Conservation (phyloP, 805 yeast species). For the Saccharomycopsis schoenii region DNA sequence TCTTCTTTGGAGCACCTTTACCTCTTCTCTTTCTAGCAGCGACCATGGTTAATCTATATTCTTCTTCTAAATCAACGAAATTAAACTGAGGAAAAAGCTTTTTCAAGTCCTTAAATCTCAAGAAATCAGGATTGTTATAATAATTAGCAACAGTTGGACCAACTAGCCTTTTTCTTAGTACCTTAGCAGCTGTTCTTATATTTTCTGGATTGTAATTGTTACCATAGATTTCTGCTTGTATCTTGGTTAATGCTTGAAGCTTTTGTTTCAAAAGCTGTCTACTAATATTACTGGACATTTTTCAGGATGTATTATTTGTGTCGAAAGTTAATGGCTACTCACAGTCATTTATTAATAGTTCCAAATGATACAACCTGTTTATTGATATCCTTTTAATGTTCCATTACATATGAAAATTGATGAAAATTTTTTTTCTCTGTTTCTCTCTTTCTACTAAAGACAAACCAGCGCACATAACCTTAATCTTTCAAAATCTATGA, state of each 20-base stretch:
- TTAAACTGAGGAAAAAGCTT: slow-evolving; percentile 38
- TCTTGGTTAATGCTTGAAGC: slow-evolving; percentile 29
- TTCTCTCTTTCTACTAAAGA: neutral
- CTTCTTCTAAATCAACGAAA: slow-evolving; percentile 60
- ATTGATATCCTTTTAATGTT: neutral
- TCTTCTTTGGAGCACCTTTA: slow-evolving; percentile 80
- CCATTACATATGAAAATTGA: neutral
- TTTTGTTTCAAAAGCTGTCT: slow-evolving; percentile 12
- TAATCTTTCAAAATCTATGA: neutral
- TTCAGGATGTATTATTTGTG: neutral
- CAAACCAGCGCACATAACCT: neutral
- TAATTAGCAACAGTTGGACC: slow-evolving; percentile 65
- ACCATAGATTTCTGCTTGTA: slow-evolving; percentile 59
- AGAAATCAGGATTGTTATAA: slow-evolving; percentile 66
- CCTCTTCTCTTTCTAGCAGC: slow-evolving; percentile 71
- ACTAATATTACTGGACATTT: neutral
- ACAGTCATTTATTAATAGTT: too few relatives aligned
- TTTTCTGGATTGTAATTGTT: slow-evolving; percentile 59
- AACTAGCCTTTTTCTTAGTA: slow-evolving; percentile 53
- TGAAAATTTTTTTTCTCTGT: neutral
- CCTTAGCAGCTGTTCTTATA: slow-evolving; percentile 63
- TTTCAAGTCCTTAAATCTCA: slow-evolving; percentile 52
- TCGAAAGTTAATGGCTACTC: too few relatives aligned
- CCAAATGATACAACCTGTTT: too few relatives aligned
- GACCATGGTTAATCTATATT: slow-evolving; percentile 56